Conservation (phyloP, 1,284 basidiomycete species). For the Phenoliferia sp. region DNA sequence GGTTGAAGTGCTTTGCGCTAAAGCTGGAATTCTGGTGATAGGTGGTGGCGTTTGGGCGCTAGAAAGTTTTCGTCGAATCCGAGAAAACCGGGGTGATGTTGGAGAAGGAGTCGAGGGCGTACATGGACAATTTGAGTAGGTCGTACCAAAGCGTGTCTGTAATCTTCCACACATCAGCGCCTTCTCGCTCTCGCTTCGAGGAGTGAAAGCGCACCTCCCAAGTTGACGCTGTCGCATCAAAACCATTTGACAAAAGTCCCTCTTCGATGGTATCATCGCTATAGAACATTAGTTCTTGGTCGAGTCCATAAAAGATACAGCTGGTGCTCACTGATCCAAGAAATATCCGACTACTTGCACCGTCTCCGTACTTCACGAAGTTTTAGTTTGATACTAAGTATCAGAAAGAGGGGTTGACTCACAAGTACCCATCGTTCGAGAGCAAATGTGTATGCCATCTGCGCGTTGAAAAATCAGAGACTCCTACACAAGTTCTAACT, state of each 20-base stretch:
- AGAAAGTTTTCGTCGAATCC: background rate
- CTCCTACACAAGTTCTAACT: no score
- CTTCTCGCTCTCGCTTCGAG: background rate
- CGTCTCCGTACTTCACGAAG: background rate
- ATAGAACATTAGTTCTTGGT: background rate
- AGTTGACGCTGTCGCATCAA: background rate
- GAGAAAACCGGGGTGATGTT: background rate
- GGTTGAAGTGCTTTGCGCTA: background rate
- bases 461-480: background rate
- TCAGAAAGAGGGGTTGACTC: background rate
- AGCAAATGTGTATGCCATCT: background rate
- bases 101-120: background rate
- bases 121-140: background rate
- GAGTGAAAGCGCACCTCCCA: background rate
- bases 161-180: background rate
- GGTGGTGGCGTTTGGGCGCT: background rate
- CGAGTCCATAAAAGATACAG: no score
- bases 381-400: background rate
- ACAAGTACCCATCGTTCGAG: background rate
- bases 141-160: background rate
- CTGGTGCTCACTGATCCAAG: background rate
- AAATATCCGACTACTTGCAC: background rate
- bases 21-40: background rate
- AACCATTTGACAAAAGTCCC: background rate
- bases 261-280: background rate